Conservation (phyloP, 495 filamentous ascomycete species). For the Penicillium bialowiezense region DNA sequence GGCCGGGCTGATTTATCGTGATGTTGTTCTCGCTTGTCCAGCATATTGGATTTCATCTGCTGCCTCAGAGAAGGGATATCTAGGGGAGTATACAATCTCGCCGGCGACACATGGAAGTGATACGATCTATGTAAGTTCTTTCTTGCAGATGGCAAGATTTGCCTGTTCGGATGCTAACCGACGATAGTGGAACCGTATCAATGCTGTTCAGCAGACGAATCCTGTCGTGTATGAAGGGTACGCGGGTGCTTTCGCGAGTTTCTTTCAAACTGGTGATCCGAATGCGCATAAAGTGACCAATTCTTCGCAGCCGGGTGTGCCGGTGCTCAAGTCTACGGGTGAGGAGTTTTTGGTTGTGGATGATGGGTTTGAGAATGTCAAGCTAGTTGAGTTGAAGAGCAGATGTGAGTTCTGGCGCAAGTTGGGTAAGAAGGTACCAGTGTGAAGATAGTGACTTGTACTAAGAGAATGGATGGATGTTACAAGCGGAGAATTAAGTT, state of each 20-base stretch:
- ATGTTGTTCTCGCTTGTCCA: constrained; percentile 59
- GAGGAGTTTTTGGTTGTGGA: constrained; percentile 50
- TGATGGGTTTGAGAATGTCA: constrained; percentile 40
- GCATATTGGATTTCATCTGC: constrained; percentile 53
- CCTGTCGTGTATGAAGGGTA: constrained; percentile 55
- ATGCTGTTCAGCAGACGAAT: constrained; percentile 50
- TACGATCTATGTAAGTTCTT: constrained; percentile 49
- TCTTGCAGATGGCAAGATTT: constrained; percentile 2
- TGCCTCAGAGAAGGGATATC: constrained; percentile 42
- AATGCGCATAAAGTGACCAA: constrained; percentile 57
- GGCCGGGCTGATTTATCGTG: constrained; percentile 56
- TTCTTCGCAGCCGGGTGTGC: constrained; percentile 40
- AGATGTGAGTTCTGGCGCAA: constrained; percentile 55
- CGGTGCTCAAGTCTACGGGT: constrained; percentile 31
- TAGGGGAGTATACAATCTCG: constrained; percentile 57
- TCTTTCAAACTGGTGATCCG: constrained; percentile 58
- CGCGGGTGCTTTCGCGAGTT: constrained; percentile 57
- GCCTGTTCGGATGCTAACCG: background rate
- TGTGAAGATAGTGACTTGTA: constrained; percentile 24
- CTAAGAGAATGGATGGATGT: no score
- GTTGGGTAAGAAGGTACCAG: constrained; percentile 38
- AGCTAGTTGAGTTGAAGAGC: constrained; percentile 34
- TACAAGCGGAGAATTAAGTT: constrained; percentile 4
- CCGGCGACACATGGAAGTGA: constrained; percentile 60
- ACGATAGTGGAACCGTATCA: constrained; percentile 54